Evolutionary conservation across 768 basidiomycete species (phyloP), one percentile per base, ranked within the genome.

Genomic region (Tylopilus sp.): DNA sequence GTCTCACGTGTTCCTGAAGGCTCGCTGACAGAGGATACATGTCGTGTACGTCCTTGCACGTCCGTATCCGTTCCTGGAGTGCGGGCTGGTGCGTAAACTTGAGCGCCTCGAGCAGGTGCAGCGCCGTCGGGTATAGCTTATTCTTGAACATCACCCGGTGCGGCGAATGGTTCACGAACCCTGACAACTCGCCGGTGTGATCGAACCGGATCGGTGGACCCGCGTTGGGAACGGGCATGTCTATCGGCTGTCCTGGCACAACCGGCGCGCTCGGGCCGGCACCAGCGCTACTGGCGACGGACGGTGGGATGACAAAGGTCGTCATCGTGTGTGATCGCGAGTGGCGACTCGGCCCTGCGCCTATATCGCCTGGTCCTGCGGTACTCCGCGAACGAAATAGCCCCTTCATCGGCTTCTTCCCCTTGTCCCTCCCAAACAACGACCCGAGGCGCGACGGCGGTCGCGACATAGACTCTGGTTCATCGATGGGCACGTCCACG

Each of bases 41-140:
- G 14, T 76, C 73, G 38, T 67, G 66, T n/a, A 71, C 67, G 22
- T 66, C 73, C n/a, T 61, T 62, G 53, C 71, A 71, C 13, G 54
- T 60, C 48, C 86, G 75, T 51, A 91, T 85, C 26, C 61, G 59
- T 50, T 87, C 83, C 12, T 82, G 82, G 17, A 86, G 59, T 0
- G 79, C 77, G 0, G 79, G 80, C 3, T 73, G 72, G 21, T 73
- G 66, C 33, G 82, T 61, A 66, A 83, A 92, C 65, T 87, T 87
- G 62, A 87, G 72, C 10, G 88, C 87, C 68, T 92, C 87, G 49
- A 82, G 78, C n/a, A 92, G 75, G 58, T 92, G 89, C 60, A 83
- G 67, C 11, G 85, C 89, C 2, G 82, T 86, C 2, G 86, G 86
- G 59, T 84, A 92, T 37, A 69, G 66, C 48, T 72, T 72, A 29